A percentile compares a stretch with the other conserved stretches of the same genome.
phyloP scores from a whole-genome alignment of 2,329 filamentous ascomycete genomes.

The Pseudogymnoascus pannorum region DNA sequence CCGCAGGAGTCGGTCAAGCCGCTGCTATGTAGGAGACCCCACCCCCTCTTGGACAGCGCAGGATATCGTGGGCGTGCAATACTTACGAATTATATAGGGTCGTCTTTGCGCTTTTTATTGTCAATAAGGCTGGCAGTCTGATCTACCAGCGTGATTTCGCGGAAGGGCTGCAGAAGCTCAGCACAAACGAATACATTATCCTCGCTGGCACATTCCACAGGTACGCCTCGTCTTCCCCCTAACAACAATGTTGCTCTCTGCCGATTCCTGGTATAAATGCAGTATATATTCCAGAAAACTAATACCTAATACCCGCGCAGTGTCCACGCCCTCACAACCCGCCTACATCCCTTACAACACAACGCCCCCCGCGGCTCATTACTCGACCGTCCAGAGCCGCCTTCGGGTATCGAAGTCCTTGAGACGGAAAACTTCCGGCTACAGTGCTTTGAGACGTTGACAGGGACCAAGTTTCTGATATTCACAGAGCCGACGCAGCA shows the following conservation, averaged over 20 bases:
- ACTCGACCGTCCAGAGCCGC: slow-evolving; percentile 46
- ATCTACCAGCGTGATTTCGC: slow-evolving; percentile 95
- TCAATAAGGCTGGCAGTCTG: slow-evolving; percentile 96
- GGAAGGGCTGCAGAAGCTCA: slow-evolving; percentile 77
- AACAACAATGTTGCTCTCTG: not conserved
- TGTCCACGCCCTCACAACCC: slow-evolving; percentile 62
- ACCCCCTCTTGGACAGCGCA: not conserved
- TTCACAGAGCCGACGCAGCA: slow-evolving; percentile 76
- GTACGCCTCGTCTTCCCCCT: slow-evolving; percentile 39
- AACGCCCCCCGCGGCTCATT: slow-evolving; percentile 34
- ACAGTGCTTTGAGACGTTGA: slow-evolving; percentile 92
- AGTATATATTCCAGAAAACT: slow-evolving; percentile 9
- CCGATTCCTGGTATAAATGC: not conserved
- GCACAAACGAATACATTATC: slow-evolving; percentile 93
- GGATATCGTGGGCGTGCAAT: not conserved
- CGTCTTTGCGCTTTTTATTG: slow-evolving; percentile 90
- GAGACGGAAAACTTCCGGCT: slow-evolving; percentile 92
- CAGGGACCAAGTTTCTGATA: slow-evolving; percentile 89
- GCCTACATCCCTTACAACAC: slow-evolving; percentile 61
- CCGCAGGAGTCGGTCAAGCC: slow-evolving; percentile 1
- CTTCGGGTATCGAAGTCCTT: slow-evolving; percentile 81
- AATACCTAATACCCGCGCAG: slow-evolving; percentile 31
- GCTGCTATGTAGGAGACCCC: not conserved
- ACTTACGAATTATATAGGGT: slow-evolving; percentile 53
- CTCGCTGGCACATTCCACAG: slow-evolving; percentile 96